Conservation (phyloP, 1,284 basidiomycete genomes). For the Cryptococcus maquisensis region DNA sequence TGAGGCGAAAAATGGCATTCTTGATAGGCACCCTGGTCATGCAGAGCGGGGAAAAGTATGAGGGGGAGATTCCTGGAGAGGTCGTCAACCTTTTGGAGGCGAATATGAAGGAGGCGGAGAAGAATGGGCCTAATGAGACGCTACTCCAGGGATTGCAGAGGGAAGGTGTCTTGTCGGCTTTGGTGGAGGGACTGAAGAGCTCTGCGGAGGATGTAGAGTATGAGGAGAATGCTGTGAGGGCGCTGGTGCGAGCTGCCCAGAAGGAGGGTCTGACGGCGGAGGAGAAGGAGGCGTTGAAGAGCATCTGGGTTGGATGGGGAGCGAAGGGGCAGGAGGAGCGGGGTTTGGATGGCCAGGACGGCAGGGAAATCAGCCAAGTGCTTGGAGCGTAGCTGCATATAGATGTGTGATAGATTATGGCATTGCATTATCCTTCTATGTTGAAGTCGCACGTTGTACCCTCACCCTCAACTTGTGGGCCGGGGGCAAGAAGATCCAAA, state of each 20-base stretch:
- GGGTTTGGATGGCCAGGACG: slow-evolving; percentile 36
- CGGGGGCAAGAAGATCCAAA: no score
- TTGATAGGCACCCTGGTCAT: slow-evolving; percentile 73
- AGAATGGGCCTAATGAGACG: slow-evolving; percentile 17
- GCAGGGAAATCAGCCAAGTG: slow-evolving; percentile 13
- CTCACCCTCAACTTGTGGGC: no score
- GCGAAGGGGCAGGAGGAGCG: slow-evolving; percentile 26
- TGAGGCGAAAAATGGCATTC: slow-evolving; percentile 81
- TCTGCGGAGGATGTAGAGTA: slow-evolving; percentile 74
- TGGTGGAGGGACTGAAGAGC: slow-evolving; percentile 41
- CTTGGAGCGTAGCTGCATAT: slow-evolving; percentile 1
- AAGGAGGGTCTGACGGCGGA: slow-evolving; percentile 32
- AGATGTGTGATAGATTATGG: no score
- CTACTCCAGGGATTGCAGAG: slow-evolving; percentile 27
- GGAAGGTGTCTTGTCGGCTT: slow-evolving; percentile 26
- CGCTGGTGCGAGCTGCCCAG: slow-evolving; percentile 47
- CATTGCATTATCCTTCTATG: no score
- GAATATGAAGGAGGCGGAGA: slow-evolving; percentile 14
- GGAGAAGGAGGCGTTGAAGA: slow-evolving; percentile 38
- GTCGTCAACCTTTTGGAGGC: slow-evolving; percentile 33
- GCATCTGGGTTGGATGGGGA: slow-evolving; percentile 38
- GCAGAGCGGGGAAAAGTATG: slow-evolving; percentile 56
- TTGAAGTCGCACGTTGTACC: no score
- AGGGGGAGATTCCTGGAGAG: slow-evolving; percentile 43
- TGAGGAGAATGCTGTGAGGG: slow-evolving; percentile 72